Conservation (phyloP, 2,329 filamentous ascomycete genomes). For the Alternaria metachromatica region DNA sequence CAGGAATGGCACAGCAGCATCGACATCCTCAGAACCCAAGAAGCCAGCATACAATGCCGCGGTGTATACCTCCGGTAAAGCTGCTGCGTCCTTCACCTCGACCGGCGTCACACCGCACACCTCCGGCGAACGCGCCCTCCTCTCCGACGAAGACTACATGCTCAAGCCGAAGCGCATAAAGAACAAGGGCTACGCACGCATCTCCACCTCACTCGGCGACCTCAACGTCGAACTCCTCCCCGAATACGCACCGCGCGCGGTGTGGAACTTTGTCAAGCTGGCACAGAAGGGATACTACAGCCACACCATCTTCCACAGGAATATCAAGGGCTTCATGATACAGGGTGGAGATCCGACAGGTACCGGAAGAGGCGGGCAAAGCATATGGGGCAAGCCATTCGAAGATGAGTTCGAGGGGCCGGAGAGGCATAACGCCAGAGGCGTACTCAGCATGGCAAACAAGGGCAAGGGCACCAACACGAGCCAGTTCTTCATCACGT, state of each 20-base stretch:
- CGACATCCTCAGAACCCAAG: constrained; percentile 41
- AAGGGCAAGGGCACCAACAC: constrained; percentile 99
- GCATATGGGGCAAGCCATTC: constrained; percentile 94
- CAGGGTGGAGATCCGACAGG: constrained; percentile 95
- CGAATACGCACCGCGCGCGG: constrained; percentile 88
- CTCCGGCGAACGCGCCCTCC: constrained; percentile 80
- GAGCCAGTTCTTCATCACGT: constrained; percentile 93
- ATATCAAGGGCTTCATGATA: constrained; percentile 97
- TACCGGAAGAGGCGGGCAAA: constrained; percentile 86
- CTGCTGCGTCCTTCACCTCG: constrained; percentile 93
- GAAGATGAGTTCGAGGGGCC: constrained; percentile 92
- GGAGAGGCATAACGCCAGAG: constrained; percentile 79
- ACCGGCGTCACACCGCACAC: constrained; percentile 94
- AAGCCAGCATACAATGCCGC: constrained; percentile 75
- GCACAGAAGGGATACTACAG: constrained; percentile 91
- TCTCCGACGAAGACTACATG: constrained; percentile 97
- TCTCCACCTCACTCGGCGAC: constrained; percentile 84
- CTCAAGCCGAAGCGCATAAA: constrained; percentile 88
- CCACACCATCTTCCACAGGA: constrained; percentile 84
- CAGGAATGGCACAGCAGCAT: constrained; percentile 34
- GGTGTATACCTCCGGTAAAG: constrained; percentile 85
- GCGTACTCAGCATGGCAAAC: constrained; percentile 92
- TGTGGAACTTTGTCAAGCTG: constrained; percentile 95
- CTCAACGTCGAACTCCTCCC: constrained; percentile 89
- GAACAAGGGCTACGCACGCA: constrained; percentile 86